A percentile compares a stretch with the other conserved stretches of the same genome.
Conservation (phyloP, 177 flowering plant genomes). For the Vitis hybrid region DNA sequence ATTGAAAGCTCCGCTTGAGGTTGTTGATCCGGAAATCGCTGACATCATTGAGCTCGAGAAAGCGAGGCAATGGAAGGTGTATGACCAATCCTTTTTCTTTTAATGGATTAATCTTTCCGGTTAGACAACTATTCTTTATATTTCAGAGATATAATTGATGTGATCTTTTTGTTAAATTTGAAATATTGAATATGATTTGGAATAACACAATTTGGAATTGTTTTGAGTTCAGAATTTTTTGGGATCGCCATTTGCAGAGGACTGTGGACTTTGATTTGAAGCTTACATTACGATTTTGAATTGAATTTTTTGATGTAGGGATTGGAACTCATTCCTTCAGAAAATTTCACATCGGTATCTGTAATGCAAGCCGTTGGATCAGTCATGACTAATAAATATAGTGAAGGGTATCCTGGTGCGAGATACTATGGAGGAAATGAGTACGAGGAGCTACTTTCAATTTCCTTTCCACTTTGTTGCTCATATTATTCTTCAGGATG, state of each 20-base stretch:
- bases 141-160: too few relatives aligned
- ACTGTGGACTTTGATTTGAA: too few relatives aligned
- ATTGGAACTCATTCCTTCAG: slow-evolving; percentile 94
- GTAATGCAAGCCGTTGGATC: slow-evolving; percentile 99
- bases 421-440: slow-evolving; percentile 99
- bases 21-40: slow-evolving; percentile 88
- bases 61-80: slow-evolving; percentile 98
- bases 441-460: slow-evolving; percentile 37
- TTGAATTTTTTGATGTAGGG: slow-evolving; percentile 50
- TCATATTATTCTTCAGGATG: too few relatives aligned
- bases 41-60: slow-evolving; percentile 96
- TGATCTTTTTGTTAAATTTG: too few relatives aligned
- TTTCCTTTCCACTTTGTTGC: background rate
- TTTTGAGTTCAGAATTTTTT: too few relatives aligned
- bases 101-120: too few relatives aligned
- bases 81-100: too few relatives aligned
- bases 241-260: too few relatives aligned
- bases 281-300: too few relatives aligned
- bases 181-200: too few relatives aligned
- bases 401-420: slow-evolving; percentile 99
- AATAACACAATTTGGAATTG: too few relatives aligned
- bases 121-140: too few relatives aligned
- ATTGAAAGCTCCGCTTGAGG: slow-evolving; percentile 81
- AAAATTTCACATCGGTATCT: slow-evolving; percentile 96
- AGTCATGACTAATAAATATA: slow-evolving; percentile 97